Base-by-base conservation (phyloP, 495 filamentous ascomycete species). In the Aspergillus bertholletiae region DNA sequence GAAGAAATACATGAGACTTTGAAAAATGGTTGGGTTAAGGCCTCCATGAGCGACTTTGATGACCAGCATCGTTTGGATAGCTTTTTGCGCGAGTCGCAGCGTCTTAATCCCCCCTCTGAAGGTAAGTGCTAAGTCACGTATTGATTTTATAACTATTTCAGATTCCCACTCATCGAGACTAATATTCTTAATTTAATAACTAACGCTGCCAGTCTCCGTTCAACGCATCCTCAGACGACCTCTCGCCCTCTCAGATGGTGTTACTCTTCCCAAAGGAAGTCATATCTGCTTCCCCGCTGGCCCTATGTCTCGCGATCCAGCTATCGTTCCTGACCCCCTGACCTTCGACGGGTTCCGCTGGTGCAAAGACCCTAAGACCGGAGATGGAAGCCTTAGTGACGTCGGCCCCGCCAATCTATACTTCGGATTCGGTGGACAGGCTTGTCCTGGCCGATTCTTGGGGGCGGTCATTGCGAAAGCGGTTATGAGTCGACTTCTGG, bases 361-460 rank as follows among this genome's bases (percentile, higher is more conserved):
- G 68, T 62, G 60, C n/a, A 58, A 51, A 32, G 51, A 65, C 17
- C 49, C 61, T 11, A 32, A 17, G 0, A 24, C 39, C 11, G 2
- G 22, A n/a, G 35, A 23, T 12, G 53, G 39, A 32, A 67, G 51
- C n/a, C 67, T 70, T 9, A 64, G 69, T 15, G 51, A 40, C 15
- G 63, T 63, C 23, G 61, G 53, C 20, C 50, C 55, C 0, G 37
- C 58, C 5, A 69, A 64, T 28, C 62, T 72, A 54, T 65, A 73
- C 26, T 74, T 74, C 39, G 68, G 70, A 12, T 66, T 60, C 18
- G 71, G 71, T 12, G 52, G 59, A 2, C 65, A 68, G 46, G 69
- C 70, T 5, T 75, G 82, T 60, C 83, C 83, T 0, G 84, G 84
- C 0, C 70, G 84, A 6, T 82, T 82, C 63, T 83, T 85, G 41